Conservation (phyloP, 208 protist species). For the Porcisia hertigi region DNA sequence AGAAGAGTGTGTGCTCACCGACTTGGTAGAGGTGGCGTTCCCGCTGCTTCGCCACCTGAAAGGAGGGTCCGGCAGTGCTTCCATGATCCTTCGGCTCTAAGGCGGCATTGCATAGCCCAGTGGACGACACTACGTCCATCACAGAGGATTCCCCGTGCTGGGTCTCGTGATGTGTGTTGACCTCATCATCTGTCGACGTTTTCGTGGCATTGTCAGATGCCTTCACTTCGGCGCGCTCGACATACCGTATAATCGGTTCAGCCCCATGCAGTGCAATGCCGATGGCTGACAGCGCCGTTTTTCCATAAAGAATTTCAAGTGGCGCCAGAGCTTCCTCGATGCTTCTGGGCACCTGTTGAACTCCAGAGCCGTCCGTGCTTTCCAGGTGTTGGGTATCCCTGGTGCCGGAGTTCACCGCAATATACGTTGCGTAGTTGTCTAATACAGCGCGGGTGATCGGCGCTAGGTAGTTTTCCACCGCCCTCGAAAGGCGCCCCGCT, state of each 20-base stretch:
- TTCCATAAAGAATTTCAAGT: conserved; percentile 74
- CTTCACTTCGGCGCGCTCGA: conserved; percentile 23
- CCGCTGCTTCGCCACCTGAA: not conserved
- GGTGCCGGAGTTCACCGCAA: conserved; percentile 11
- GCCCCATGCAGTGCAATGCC: conserved; percentile 76
- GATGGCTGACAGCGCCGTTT: conserved; percentile 72
- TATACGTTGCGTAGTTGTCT: conserved; percentile 44
- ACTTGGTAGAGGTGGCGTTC: conserved; percentile 71
- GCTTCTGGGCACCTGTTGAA: conserved; percentile 2
- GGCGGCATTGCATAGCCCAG: not conserved
- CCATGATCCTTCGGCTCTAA: not conserved
- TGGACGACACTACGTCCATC: not conserved
- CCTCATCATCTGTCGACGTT: not conserved
- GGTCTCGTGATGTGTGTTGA: not conserved
- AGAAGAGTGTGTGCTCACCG: conserved; percentile 75
- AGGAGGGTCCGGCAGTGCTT: not conserved
- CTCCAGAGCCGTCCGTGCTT: not conserved
- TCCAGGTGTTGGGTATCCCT: not conserved
- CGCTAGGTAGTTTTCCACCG: conserved; percentile 32
- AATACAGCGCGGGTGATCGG: conserved; percentile 46
- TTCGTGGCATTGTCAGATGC: not conserved
- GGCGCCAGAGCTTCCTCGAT: conserved; percentile 69
- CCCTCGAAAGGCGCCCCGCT: conserved; percentile 9
- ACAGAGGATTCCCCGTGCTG: not conserved
- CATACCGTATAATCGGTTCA: conserved; percentile 65